Evolutionary conservation across 2,329 filamentous ascomycete species (phyloP), one percentile per base, ranked within the genome.

Genomic region (Lachnellula cervina): DNA sequence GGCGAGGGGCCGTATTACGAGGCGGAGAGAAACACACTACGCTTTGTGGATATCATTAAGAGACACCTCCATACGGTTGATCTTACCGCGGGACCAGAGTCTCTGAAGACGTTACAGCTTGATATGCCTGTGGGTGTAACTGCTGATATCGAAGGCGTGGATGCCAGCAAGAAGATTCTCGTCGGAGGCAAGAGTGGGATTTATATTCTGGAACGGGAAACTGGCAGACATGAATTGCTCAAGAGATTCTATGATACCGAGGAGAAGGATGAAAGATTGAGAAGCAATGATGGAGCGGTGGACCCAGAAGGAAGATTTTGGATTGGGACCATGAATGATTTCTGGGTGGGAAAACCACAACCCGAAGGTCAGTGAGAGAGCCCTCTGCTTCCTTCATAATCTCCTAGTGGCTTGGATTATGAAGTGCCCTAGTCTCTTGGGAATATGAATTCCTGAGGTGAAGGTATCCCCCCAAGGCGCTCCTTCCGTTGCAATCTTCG

Each of bases 261-360:
- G 42, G 62, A 66, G 51, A 64, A 60, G 21, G 66, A 69, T 55
- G 63, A 64, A 56, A 73, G 84, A 21, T 77, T 89, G 69, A 75
- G 83, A 55, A 80, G 87, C 71, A 96, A 96, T 68, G 92, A 96
- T 68, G 91, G 91, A 47, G 87, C 84, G 5, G 84, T 89, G 51
- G 91, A 96, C 68, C 85, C 84, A 25, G 80, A 85, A 59, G 91
- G 92, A 34, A 78, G 90, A 35, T 94, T 93, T 73, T 96, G 90
- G 88, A 78, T 91, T 5, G 90, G 90, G 7, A 82, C 82, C 59
- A 96, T 96, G 89, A 94, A 90, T 60, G 90, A 96, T 67, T 87
- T 89, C 54, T 67, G 67, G 59, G 66, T 70, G 52, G 69, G 69
- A 42, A 59, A 65, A 48, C 67, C 65, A 38, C 63, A 71, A 54